Evolutionary conservation across 2,329 filamentous ascomycete genomes (phyloP), one percentile per base, ranked within the genome.

Genomic region (Talaromyces islandicus): DNA sequence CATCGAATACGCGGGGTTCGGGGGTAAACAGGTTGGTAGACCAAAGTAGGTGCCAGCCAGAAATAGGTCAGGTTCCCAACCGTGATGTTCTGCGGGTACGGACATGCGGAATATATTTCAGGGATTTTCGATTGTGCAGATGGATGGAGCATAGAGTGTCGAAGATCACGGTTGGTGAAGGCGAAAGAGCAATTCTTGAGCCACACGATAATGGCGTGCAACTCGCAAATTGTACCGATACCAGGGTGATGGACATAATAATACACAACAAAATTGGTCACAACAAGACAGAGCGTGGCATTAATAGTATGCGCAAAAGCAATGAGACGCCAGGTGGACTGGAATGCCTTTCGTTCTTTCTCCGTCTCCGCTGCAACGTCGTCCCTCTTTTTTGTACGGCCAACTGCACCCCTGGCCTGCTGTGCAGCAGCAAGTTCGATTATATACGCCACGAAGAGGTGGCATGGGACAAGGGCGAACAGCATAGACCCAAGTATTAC

Each of bases 21-120:
- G 21, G 94, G 94, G 73, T 99, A 99, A 14, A 94, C 91, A 1
- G 94, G 94, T 78, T 99, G 94, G 73, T 99, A 99, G 51, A 97
- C 89, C 57, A 99, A 82, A 0, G 94, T 99, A 0, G 94, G 94
- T 0, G 93, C 94, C 87, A 92, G 93, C 93, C 94, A 97, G 74
- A 99, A 99, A 77, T 97, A 99, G 60, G 85, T 85, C 27, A 99
- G 80, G 71, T 97, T 99, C 56, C 82, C 77, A 66, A 97, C 82
- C 3, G 92, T 96, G 74, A 99, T 90, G 74, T 97, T 99, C 54
- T 85, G 77, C 0, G 94, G 94, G 72, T 99, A 99, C 0, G 93
- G 90, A 68, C 92, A 96, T 58, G 85, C 72, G 12, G 83, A 80
- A 78, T 97, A 99, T 25, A 97, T 81, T 41, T 90, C 87, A 0